phyloP scores from a whole-genome alignment of 495 filamentous ascomycete genomes.

The Penicillium pancosmium region DNA sequence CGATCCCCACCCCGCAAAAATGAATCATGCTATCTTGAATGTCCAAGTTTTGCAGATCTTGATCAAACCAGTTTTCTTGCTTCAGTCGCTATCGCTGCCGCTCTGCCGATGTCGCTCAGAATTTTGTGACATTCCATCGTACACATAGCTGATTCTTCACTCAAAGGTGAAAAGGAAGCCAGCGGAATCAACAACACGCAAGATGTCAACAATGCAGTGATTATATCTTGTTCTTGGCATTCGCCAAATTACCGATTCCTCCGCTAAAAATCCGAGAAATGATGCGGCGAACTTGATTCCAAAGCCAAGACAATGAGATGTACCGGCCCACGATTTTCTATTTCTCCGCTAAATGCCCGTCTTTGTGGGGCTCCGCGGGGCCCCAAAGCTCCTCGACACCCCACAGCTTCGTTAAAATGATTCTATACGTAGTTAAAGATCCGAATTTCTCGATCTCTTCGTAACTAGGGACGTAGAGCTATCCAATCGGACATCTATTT shows the following conservation, averaged over 20 bases:
- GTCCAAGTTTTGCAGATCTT: not conserved
- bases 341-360: conserved; percentile 10
- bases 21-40: not conserved
- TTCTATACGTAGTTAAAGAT: too few species aligned
- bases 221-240: not conserved
- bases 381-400: not conserved
- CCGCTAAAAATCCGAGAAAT: not conserved
- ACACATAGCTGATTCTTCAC: not conserved
- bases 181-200: not conserved
- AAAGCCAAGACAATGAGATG: not conserved
- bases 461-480: too few species aligned
- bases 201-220: not conserved
- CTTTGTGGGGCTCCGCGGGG: conserved; percentile 5
- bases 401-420: too few species aligned
- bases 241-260: not conserved
- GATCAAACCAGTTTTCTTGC: not conserved
- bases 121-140: not conserved
- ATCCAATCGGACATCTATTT: too few species aligned
- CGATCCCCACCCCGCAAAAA: conserved; percentile 5
- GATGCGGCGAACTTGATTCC: not conserved
- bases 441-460: too few species aligned
- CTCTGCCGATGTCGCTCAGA: not conserved
- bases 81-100: not conserved
- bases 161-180: not conserved
- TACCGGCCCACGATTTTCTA: not conserved